Base-by-base conservation (phyloP, 768 basidiomycete species). In the Hebeloma cylindrosporum region DNA sequence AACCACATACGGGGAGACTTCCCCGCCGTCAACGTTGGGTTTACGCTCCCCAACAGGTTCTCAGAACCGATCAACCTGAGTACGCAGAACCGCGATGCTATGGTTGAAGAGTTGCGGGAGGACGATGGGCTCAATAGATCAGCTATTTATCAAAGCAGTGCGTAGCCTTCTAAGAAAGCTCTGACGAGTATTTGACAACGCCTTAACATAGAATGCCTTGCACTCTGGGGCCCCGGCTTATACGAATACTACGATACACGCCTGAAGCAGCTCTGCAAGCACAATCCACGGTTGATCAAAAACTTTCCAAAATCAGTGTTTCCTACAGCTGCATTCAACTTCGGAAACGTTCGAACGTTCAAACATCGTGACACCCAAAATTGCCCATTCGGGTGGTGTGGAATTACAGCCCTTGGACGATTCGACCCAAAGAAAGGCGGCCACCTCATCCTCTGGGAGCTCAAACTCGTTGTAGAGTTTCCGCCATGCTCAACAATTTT, bases 21-120 rank as follows among this genome's bases (percentile, higher is more conserved):
- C 14, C 43, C 43, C 13, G 43, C 43, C 3, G n/a, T 44, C 14
- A 44, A 44, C 14, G 34, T 44, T 17, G 43, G 32, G 5, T 44
- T 34, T 18, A 44, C 43, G 7, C 26, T 44, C 7, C 43, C 43
- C 10, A 35, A 44, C 20, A 26, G 43, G 2, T 44, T 36, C 10
- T 7, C 25, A 10, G 18, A 27, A 17, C 38, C 45, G 18, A 32
- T 46, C 17, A 20, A 44, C n/a, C 23, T 44, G 3, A 25, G 36
- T 7, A n/a, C 34, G 5, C 17, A 27, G 13, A 31, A 26, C 23
- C 33, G 36, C 27, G 11, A 23, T 9, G 16, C 26, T 4, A 44
- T 18, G 11, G 36, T 43, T 26, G 11, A 27, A n/a, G 5, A 27
- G 8, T 21, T 33, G 17, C 26, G 11, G 1, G 0, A 17, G 10